Evolutionary conservation across 345 rosid species (phyloP).

Genomic region (Bretschneidera sinensis): DNA sequence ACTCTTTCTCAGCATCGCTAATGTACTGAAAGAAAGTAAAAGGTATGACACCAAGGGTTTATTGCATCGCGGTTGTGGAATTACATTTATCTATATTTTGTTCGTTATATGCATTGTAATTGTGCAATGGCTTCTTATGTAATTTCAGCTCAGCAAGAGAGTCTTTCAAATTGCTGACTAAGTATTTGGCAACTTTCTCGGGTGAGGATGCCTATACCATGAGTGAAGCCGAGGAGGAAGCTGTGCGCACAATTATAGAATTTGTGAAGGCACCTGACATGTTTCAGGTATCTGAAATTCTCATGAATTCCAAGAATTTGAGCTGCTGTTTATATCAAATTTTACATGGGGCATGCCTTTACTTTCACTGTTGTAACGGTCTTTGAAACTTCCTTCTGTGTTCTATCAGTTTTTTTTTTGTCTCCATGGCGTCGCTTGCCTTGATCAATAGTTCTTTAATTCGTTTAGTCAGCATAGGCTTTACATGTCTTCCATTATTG

Average conservation of each 20-base stretch:
- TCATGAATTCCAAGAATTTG: conserved; percentile 4
- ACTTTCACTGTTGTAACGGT: background rate
- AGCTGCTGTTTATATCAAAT: background rate
- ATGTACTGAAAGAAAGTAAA: conserved; percentile 68
- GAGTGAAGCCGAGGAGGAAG: conserved; percentile 89
- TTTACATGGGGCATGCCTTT: background rate
- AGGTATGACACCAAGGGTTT: conserved; percentile 39
- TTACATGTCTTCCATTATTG: too few relatives aligned
- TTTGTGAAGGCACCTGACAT: conserved; percentile 87
- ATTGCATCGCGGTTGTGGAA: background rate
- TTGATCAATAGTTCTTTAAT: background rate
- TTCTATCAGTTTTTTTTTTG: too few relatives aligned
- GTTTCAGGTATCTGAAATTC: conserved; percentile 58
- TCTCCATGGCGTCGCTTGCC: background rate
- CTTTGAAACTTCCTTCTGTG: background rate
- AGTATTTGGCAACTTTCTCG: conserved; percentile 83
- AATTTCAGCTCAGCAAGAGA: conserved; percentile 64
- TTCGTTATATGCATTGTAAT: background rate
- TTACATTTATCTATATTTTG: too few relatives aligned
- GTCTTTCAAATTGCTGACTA: conserved; percentile 66
- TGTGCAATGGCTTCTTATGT: background rate
- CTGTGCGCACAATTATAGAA: conserved; percentile 63
- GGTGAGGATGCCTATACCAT: conserved; percentile 55
- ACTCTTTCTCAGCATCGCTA: conserved; percentile 68
- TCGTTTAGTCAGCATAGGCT: background rate